Conservation (phyloP, 2,329 filamentous ascomycete species). For the Corniculantispora saksenae region DNA sequence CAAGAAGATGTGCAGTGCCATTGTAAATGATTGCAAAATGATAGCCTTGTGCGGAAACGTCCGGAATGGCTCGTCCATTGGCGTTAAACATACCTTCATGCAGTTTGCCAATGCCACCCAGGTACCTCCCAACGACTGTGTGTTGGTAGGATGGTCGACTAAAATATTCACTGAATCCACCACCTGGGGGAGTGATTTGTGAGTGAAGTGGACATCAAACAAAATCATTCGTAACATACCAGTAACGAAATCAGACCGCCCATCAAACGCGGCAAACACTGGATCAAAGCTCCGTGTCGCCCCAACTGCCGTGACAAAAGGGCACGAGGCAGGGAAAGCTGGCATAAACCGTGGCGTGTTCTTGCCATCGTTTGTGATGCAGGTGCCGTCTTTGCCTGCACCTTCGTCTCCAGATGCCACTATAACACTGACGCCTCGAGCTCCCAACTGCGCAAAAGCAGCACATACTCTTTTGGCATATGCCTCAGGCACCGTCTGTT, state of each 20-base stretch:
- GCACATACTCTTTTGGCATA: constrained; percentile 62
- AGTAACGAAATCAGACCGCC: constrained; percentile 39
- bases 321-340: constrained; percentile 39
- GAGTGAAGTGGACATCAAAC: too few species aligned
- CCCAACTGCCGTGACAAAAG: constrained; percentile 59
- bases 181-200: neutral
- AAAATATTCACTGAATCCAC: constrained; percentile 28
- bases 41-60: constrained; percentile 57
- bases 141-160: constrained; percentile 28
- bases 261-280: constrained; percentile 51
- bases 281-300: constrained; percentile 49
- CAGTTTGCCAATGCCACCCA: constrained; percentile 42
- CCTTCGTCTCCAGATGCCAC: constrained; percentile 58
- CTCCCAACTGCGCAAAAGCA: constrained; percentile 63
- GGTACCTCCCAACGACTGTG: constrained; percentile 42
- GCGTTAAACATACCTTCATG: constrained; percentile 51
- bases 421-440: constrained; percentile 63
- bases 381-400: constrained; percentile 4
- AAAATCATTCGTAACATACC: too few species aligned
- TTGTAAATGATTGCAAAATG: constrained; percentile 33
- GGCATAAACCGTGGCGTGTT: constrained; percentile 40
- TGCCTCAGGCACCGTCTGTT: constrained; percentile 59
- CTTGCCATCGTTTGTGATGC: constrained; percentile 12
- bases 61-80: constrained; percentile 59
- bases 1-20: constrained; percentile 2